Base-by-base conservation (phyloP, 2,329 filamentous ascomycete species). In the Verticillium zaregamsianum region DNA sequence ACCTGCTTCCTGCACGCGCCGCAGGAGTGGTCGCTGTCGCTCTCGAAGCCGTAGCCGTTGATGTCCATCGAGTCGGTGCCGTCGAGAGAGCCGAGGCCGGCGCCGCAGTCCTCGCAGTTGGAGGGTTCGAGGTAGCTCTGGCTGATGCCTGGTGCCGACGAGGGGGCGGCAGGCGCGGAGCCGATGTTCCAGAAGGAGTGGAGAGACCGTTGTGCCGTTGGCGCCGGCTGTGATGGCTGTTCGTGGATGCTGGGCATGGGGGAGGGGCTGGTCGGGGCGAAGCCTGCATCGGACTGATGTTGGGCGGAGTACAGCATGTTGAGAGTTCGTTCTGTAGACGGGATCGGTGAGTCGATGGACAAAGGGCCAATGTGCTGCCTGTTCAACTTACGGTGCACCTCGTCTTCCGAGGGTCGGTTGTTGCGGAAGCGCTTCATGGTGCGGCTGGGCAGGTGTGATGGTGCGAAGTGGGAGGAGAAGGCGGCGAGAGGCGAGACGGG, bases 101-200 rank as follows among this genome's bases (percentile, higher is more conserved):
- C 66, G 55, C 81, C 80, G 62, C 85, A 87, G 68, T 87, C 84
- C 55, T 86, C 83, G 68, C 85, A 88, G 61, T 72, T 77, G 0
- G 14, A 33, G 14, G 54, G 14, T 14, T 89, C 85, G 55, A 97
- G 78, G 71, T 97, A 98, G 69, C 86, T 90, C 77, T 96, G 90
- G 70, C 97, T 92, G 66, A 73, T 82, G 68, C 67, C 81, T 66
- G 72, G 66, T 1, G 69, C 67, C 0, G 74, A 67, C 1, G 66
- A 62, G 2, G 68, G 65, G 4, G 69, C 68, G 0, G 72, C 64
- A 5, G 79, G 70, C 0, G 74, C 70, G 0, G 76, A 74, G 2
- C 76, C 79, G 15, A 88, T 77, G n/a, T 79, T 79, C 85, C 85
- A 89, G 73, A 88, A 89, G 49, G 76, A 82, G 70, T 88, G 85